Evolutionary conservation across 148 eudicot species (phyloP).

Genomic region (Camellia japonica): DNA sequence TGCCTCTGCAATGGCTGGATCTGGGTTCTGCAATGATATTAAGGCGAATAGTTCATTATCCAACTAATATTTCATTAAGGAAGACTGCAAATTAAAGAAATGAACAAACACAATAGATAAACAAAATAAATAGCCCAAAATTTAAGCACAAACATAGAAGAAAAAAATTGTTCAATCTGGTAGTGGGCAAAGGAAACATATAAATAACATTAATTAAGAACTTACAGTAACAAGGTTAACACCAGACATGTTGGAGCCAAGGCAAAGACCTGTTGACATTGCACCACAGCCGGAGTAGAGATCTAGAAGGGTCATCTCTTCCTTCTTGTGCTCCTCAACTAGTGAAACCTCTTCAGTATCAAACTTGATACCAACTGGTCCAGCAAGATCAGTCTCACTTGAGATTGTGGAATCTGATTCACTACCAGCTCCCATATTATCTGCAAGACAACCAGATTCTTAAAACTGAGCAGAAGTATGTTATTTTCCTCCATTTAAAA

Average conservation of each 20-base stretch:
- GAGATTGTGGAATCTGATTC: conserved; percentile 67
- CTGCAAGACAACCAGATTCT: background rate
- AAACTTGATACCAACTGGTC: conserved; percentile 8
- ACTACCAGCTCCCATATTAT: conserved; percentile 23
- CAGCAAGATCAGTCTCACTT: conserved; percentile 38
- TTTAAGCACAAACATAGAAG: too few species aligned
- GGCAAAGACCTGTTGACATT: conserved; percentile 17
- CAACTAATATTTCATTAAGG: too few species aligned
- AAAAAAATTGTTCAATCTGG: too few species aligned
- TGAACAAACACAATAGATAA: too few species aligned
- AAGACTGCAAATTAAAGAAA: too few species aligned
- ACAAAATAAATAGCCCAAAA: too few species aligned
- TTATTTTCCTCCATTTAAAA: background rate
- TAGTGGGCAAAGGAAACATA: too few species aligned
- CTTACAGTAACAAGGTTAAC: conserved; percentile 72
- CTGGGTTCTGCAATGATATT: too few species aligned
- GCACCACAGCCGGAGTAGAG: conserved; percentile 18
- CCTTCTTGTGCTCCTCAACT: background rate
- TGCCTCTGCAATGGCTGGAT: too few species aligned
- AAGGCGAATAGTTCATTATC: too few species aligned
- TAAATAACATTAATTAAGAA: conserved; percentile 2
- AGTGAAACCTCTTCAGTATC: conserved; percentile 2
- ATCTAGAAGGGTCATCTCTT: conserved; percentile 12
- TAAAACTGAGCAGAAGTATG: too few species aligned
- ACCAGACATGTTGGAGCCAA: conserved; percentile 22